These are phyloP conservation scores for Russula virescens DNA, from an alignment of 768 basidiomycete species.

Conservation along the genomic window DNA sequence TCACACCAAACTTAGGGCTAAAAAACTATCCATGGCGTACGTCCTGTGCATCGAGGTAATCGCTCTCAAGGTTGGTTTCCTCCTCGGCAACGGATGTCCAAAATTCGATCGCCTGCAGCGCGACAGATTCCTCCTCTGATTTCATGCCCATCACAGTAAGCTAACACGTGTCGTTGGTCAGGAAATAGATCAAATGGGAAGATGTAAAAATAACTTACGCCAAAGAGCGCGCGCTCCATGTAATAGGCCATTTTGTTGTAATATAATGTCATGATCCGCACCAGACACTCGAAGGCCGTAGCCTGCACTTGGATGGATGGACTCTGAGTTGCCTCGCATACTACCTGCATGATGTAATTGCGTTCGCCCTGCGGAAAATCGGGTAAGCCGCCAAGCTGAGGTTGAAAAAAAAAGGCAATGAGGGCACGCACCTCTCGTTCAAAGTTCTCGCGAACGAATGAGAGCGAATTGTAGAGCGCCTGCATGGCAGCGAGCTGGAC, in stretches of 20 bases:
- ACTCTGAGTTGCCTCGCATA: constrained; percentile 97
- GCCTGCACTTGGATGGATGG: constrained; percentile 76
- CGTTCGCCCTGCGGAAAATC: constrained; percentile 72
- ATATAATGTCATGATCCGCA: constrained; percentile 95
- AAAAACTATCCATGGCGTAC: constrained; percentile 36
- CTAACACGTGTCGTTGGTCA: constrained; percentile 36
- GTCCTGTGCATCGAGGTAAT: constrained; percentile 77
- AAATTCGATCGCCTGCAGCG: constrained; percentile 95
- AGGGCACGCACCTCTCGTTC: constrained; percentile 76
- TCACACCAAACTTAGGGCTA: constrained; percentile 11
- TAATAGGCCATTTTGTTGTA: constrained; percentile 99
- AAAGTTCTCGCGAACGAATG: constrained; percentile 97
- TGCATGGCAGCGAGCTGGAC: constrained; percentile 92
- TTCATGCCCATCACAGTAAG: constrained; percentile 98
- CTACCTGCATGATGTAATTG: constrained; percentile 99
- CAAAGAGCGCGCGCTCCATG: constrained; percentile 98
- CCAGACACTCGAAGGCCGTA: constrained; percentile 93
- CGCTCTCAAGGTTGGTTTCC: constrained; percentile 75
- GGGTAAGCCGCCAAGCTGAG: constrained; percentile 8
- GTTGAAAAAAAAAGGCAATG: background rate
- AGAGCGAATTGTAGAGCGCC: constrained; percentile 90
- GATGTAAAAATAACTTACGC: constrained; percentile 49
- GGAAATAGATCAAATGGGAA: background rate
- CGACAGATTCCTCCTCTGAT: constrained; percentile 83
- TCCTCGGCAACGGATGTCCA: constrained; percentile 99